Evolutionary conservation across 2,329 filamentous ascomycete species (phyloP).

Genomic region (Alternaria viburni): DNA sequence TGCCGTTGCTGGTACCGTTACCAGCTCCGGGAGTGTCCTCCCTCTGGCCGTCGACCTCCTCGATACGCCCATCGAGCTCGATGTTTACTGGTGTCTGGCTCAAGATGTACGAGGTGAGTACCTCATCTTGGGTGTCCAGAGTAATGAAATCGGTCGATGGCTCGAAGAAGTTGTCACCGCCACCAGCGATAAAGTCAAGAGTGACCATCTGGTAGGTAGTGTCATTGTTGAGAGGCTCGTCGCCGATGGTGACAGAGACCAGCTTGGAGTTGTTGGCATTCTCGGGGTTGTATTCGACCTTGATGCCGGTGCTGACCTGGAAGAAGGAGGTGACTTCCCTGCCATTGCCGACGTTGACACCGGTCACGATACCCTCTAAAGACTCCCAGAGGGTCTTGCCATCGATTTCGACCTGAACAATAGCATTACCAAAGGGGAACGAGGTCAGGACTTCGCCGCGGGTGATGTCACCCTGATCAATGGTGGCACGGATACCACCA

Average conservation of each 20-base stretch:
- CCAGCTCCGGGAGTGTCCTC: constrained; percentile 15
- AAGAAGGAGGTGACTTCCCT: constrained; percentile 64
- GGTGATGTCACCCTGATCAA: constrained; percentile 66
- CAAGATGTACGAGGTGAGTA: constrained; percentile 60
- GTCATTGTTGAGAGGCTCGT: constrained; percentile 54
- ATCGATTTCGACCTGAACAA: constrained; percentile 63
- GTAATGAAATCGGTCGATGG: constrained; percentile 51
- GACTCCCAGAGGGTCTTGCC: constrained; percentile 63
- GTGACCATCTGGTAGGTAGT: constrained; percentile 65
- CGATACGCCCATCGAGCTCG: constrained; percentile 57
- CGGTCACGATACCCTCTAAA: constrained; percentile 65
- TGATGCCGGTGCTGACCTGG: constrained; percentile 65
- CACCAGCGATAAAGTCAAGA: constrained; percentile 66
- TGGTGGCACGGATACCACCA: constrained; percentile 68
- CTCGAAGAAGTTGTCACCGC: constrained; percentile 66
- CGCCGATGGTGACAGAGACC: constrained; percentile 60
- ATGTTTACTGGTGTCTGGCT: constrained; percentile 58
- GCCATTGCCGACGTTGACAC: constrained; percentile 62
- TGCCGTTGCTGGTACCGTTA: constrained; percentile 28
- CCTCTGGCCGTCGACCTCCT: constrained; percentile 33
- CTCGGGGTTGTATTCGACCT: constrained; percentile 63
- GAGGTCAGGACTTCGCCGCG: constrained; percentile 68
- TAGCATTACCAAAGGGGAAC: constrained; percentile 70
- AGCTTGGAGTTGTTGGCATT: constrained; percentile 59
- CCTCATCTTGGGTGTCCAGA: constrained; percentile 62